A percentile compares a stretch with the other conserved stretches of the same genome.
phyloP scores from a whole-genome alignment of 805 yeast genomes.

The Ogataea thermomethanolica region DNA sequence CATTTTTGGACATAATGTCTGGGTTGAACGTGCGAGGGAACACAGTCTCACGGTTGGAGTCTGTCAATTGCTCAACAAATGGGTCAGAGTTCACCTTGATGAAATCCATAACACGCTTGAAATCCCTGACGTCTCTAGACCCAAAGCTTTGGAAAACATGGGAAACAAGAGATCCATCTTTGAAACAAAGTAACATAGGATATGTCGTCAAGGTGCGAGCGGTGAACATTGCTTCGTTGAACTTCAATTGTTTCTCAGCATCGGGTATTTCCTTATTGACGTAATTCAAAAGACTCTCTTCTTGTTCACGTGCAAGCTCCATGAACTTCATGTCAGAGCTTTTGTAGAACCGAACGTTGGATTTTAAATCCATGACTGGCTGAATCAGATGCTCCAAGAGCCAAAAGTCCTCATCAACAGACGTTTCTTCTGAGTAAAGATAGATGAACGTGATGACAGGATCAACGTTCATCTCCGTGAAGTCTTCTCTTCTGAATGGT shows the following conservation, averaged over 20 bases:
- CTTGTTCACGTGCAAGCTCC: conserved; percentile 41
- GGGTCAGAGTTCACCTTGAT: conserved; percentile 49
- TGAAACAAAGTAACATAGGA: conserved; percentile 62
- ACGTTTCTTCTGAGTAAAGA: conserved; percentile 46
- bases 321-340: conserved; percentile 43
- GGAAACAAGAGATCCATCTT: conserved; percentile 51
- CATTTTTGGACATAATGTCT: conserved; percentile 32
- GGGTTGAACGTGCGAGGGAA: conserved; percentile 32
- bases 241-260: conserved; percentile 23
- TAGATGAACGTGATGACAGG: conserved; percentile 53
- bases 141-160: conserved; percentile 57
- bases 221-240: conserved; percentile 44
- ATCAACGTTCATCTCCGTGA: conserved; percentile 29
- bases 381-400: conserved; percentile 59
- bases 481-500: conserved; percentile 14
- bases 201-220: conserved; percentile 53
- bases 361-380: conserved; percentile 54
- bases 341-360: conserved; percentile 50
- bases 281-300: conserved; percentile 37
- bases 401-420: conserved; percentile 58
- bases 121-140: conserved; percentile 58
- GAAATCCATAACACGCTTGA: conserved; percentile 46
- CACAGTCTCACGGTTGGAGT: conserved; percentile 33
- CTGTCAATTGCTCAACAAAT: conserved; percentile 48
- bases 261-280: conserved; percentile 38